Evolutionary conservation across 495 filamentous ascomycete species (phyloP), one percentile per base, ranked within the genome.

Genomic region (Aspergillus sclerotiicarbonarius): DNA sequence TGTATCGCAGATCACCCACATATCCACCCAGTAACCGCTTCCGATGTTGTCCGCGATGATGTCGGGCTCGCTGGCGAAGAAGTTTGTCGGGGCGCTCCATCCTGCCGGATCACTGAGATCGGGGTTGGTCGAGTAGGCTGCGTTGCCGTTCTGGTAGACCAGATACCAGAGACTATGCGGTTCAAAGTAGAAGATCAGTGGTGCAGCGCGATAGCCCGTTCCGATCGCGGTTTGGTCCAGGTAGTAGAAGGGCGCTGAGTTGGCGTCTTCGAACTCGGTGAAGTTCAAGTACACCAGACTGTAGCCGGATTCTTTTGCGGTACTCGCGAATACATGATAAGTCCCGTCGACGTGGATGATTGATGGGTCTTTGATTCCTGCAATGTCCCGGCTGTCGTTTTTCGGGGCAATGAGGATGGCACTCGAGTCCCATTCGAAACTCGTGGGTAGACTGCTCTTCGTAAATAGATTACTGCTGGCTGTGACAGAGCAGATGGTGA

Each of bases 121-220:
- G 50, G 53, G 80, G 0, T 82, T 80, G 1, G 84, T 87, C 29
- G 67, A 62, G 73, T 87, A 88, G 31, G 79, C 75, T 6, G 72
- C 80, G 1, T 78, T 57, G 6, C 83, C 83, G 83, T 82, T 86
- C 67, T 88, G 81, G 51, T 84, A 81, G 47, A 80, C 80, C 3
- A 87, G 76, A 13, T 86, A 68, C 84, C 84, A 88, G 60, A 79
- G 69, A 60, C 62, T 67, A 70, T 87, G 85, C 0, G 83, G 84
- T 10, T 61, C 56, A 63, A 87, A 88, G 76, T 80, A 82, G 67
- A 88, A 84, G 53, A 88, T 60, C 0, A 78, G 82, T 2, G 85
- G 84, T 1, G 84, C 84, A 13, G 87, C 84, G n/a, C 49, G 49
- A 35, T 52, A 52, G 29, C 49, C 49, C 4, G 29, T 20, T 29